Conservation (phyloP, 2,329 filamentous ascomycete genomes). For the Lomentospora prolificans region DNA sequence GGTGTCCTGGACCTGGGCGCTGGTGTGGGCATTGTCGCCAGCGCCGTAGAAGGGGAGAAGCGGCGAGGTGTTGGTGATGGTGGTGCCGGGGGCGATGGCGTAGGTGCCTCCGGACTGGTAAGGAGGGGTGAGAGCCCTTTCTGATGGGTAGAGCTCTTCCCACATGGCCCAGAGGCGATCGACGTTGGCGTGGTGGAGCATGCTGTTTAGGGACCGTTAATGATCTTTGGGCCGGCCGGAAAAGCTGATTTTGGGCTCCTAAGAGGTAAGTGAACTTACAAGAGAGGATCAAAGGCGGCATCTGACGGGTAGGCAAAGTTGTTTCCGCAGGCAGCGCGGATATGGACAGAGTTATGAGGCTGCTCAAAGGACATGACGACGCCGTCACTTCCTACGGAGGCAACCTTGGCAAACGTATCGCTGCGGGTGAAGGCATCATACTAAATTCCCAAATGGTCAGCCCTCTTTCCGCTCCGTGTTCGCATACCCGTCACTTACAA, state of each 20-base stretch:
- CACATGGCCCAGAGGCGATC: constrained; percentile 54
- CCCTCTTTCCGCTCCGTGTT: neutral
- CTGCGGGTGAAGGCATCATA: constrained; percentile 31
- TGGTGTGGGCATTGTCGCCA: constrained; percentile 31
- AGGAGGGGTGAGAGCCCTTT: constrained; percentile 23
- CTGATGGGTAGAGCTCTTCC: constrained; percentile 30
- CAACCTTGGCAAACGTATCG: constrained; percentile 24
- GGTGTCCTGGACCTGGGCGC: constrained; percentile 21
- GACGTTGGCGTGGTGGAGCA: constrained; percentile 46
- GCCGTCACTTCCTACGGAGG: constrained; percentile 23
- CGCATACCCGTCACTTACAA: constrained; percentile 28
- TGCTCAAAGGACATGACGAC: constrained; percentile 27
- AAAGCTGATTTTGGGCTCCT: too few species aligned
- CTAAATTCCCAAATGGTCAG: constrained; percentile 15
- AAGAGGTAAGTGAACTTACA: constrained; percentile 20
- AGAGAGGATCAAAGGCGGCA: constrained; percentile 35
- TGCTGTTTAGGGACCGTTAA: constrained; percentile 15
- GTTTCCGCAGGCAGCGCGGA: constrained; percentile 28
- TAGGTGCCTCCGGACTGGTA: constrained; percentile 28
- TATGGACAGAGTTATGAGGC: constrained; percentile 33
- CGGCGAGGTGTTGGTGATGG: constrained; percentile 32
- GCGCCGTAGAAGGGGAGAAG: constrained; percentile 40
- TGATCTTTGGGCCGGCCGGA: neutral
- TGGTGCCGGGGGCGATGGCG: constrained; percentile 27
- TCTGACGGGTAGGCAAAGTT: constrained; percentile 30